These are phyloP conservation scores for Rhododendron ferrugineum DNA, from an alignment of 148 eudicot genomes.

Conservation along the genomic window DNA sequence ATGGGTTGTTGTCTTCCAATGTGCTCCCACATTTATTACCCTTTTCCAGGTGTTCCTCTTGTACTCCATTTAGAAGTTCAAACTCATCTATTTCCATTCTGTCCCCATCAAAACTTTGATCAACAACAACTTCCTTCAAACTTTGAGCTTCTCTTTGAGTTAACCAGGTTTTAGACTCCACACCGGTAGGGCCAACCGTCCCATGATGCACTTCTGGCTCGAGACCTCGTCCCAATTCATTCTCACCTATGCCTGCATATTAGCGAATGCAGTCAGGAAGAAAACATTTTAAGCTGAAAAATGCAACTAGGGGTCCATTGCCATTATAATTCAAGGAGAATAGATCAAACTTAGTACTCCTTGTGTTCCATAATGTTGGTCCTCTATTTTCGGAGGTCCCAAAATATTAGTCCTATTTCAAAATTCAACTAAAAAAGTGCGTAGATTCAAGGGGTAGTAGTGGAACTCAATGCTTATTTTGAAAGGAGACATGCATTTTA, in stretches of 20 bases:
- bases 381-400: too few relatives aligned
- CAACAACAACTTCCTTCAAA: constrained; percentile 19
- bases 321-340: not conserved
- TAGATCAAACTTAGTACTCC: not conserved
- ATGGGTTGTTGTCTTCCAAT: constrained; percentile 6
- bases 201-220: constrained; percentile 18
- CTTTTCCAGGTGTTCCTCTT: constrained; percentile 2
- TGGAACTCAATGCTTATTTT: too few relatives aligned
- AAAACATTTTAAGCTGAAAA: not conserved
- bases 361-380: too few relatives aligned
- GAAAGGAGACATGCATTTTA: too few relatives aligned
- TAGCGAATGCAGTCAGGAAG: not conserved
- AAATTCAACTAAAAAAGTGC: too few relatives aligned
- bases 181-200: constrained; percentile 8
- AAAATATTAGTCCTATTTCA: too few relatives aligned
- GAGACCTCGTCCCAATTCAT: constrained; percentile 13
- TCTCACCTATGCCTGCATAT: constrained; percentile 19
- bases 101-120: constrained; percentile 13
- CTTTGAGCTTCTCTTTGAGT: constrained; percentile 12
- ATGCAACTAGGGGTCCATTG: not conserved
- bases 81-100: constrained; percentile 23
- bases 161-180: constrained; percentile 16
- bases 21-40: not conserved
- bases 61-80: constrained; percentile 9
- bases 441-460: too few relatives aligned